These are phyloP conservation scores for Gossypium aridum DNA, from an alignment of 441 rosid species.

Conservation along the genomic window DNA sequence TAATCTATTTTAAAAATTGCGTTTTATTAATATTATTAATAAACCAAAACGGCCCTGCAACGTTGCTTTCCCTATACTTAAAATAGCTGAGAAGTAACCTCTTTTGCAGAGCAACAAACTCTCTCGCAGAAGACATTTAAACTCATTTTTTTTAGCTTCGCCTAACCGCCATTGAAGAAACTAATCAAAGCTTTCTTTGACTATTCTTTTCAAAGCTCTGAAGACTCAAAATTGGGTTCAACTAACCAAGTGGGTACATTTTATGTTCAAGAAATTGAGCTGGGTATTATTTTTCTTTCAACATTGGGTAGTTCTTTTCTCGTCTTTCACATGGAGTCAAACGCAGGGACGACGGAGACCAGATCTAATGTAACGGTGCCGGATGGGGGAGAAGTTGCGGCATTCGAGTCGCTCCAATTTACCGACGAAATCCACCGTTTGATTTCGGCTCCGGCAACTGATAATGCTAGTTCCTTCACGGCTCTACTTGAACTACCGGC, in stretches of 20 bases:
- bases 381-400: conserved; percentile 20
- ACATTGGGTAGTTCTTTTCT: neutral
- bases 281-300: neutral
- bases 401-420: conserved; percentile 53
- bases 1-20: no score
- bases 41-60: conserved; percentile 12
- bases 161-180: conserved; percentile 23
- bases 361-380: conserved; percentile 30
- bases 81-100: conserved; percentile 20
- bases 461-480: conserved; percentile 66
- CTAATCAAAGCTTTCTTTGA: neutral
- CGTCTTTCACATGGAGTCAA: conserved; percentile 30
- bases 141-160: conserved; percentile 10
- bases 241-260: conserved; percentile 5
- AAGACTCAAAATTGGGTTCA: conserved; percentile 8
- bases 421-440: conserved; percentile 57
- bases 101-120: conserved; percentile 7
- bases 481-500: conserved; percentile 83
- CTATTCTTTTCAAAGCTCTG: neutral
- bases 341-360: conserved; percentile 21
- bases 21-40: neutral
- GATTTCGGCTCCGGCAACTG: conserved; percentile 37
- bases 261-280: conserved; percentile 2
- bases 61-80: conserved; percentile 34
- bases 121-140: neutral